Evolutionary conservation across 768 basidiomycete species (phyloP).

Genomic region (Termitomyces bulborhizus): DNA sequence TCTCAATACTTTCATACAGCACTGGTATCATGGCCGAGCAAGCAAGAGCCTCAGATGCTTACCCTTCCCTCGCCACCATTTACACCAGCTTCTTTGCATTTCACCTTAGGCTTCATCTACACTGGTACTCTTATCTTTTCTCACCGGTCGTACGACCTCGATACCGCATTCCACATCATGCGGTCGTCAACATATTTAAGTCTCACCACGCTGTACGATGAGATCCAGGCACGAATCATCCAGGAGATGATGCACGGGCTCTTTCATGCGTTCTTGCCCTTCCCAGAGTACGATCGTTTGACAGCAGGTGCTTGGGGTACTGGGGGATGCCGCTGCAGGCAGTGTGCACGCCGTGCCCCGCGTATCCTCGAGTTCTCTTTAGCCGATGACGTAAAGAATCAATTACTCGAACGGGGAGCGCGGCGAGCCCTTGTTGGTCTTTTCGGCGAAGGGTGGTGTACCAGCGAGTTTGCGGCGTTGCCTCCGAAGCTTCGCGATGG

Average conservation of each 20-base stretch:
- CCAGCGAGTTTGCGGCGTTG: constrained; percentile 69
- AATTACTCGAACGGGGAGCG: constrained; percentile 62
- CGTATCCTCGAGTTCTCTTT: constrained; percentile 80
- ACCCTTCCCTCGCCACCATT: constrained; percentile 88
- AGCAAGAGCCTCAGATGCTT: constrained; percentile 49
- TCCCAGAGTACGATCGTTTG: constrained; percentile 70
- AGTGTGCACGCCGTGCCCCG: constrained; percentile 76
- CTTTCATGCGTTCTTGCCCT: constrained; percentile 77
- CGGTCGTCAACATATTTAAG: constrained; percentile 77
- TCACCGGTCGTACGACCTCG: constrained; percentile 87
- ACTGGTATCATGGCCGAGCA: constrained; percentile 58
- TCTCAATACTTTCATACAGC: constrained; percentile 82
- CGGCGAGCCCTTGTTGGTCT: constrained; percentile 73
- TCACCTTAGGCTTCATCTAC: constrained; percentile 92
- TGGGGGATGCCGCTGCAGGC: constrained; percentile 78
- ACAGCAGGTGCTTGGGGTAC: constrained; percentile 77
- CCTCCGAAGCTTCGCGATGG: constrained; percentile 58
- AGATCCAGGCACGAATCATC: constrained; percentile 77
- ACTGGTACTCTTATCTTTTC: constrained; percentile 93
- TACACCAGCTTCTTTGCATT: constrained; percentile 90
- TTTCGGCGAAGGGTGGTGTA: constrained; percentile 89
- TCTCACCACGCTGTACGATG: constrained; percentile 65
- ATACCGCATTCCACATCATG: constrained; percentile 87
- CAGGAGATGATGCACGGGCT: constrained; percentile 90
- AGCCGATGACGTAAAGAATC: constrained; percentile 70